A percentile compares a stretch with the other conserved stretches of the same genome.
phyloP scores from a whole-genome alignment of 495 filamentous ascomycete species.

The Extremus antarcticus region DNA sequence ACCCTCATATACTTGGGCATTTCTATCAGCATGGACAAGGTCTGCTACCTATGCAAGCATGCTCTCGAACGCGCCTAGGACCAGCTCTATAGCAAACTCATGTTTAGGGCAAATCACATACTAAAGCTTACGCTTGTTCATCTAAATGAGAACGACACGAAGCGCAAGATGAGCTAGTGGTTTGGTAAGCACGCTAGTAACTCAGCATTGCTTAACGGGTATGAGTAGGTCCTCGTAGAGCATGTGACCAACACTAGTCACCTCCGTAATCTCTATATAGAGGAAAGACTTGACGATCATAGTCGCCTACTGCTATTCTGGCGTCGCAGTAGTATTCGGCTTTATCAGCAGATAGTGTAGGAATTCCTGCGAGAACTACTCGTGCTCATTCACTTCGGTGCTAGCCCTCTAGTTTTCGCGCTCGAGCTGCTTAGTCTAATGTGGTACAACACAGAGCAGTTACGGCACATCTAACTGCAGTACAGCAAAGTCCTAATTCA shows the following conservation, averaged over 20 bases:
- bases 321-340: not conserved
- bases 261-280: not conserved
- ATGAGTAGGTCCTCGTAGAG: not conserved
- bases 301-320: not conserved
- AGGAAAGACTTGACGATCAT: not conserved
- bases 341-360: not conserved
- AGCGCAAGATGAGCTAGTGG: not conserved
- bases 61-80: not conserved
- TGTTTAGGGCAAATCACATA: not conserved
- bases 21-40: not conserved
- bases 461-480: not conserved
- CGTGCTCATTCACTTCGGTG: not conserved
- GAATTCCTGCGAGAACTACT: not conserved
- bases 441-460: not conserved
- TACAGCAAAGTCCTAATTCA: not conserved
- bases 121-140: not conserved
- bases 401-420: not conserved
- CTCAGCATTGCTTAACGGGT: not conserved
- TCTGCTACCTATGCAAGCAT: not conserved
- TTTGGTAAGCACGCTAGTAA: not conserved
- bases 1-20: not conserved
- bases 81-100: not conserved
- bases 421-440: not conserved
- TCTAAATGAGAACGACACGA: not conserved
- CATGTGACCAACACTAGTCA: not conserved